These are phyloP conservation scores for Heterobasidion annosum DNA, from an alignment of 1,284 basidiomycete species.

Conservation along the genomic window DNA sequence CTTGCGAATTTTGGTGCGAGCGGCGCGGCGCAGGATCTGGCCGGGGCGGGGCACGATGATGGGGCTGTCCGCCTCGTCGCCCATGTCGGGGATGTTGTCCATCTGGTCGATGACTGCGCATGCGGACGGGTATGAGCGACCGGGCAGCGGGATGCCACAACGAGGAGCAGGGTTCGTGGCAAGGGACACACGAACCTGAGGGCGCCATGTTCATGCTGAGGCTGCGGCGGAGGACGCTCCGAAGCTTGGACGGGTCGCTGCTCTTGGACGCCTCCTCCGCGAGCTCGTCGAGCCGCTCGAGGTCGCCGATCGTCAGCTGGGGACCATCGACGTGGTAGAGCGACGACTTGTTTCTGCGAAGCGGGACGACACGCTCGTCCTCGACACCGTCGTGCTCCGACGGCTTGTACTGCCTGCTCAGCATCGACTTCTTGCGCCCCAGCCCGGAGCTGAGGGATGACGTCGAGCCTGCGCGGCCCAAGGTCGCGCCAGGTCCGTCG, in stretches of 20 bases:
- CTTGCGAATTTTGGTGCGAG: constrained; percentile 94
- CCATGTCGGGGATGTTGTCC: constrained; percentile 56
- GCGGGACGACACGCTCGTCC: constrained; percentile 51
- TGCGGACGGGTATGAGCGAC: background rate
- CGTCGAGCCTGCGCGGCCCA: constrained; percentile 27
- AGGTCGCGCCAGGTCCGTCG: constrained; percentile 30
- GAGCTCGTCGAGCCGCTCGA: constrained; percentile 87
- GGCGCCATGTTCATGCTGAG: constrained; percentile 84
- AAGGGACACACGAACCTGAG: constrained; percentile 44
- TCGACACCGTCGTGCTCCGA: constrained; percentile 67
- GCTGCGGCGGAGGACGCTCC: constrained; percentile 78
- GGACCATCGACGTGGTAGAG: constrained; percentile 58
- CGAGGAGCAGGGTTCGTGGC: background rate
- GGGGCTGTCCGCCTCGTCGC: constrained; percentile 79
- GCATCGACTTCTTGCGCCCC: constrained; percentile 80
- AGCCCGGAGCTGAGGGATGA: constrained; percentile 29
- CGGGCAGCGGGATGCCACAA: background rate
- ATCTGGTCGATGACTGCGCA: constrained; percentile 53
- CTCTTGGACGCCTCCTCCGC: constrained; percentile 82
- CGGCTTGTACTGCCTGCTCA: constrained; percentile 82
- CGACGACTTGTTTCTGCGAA: constrained; percentile 52
- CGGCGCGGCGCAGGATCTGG: constrained; percentile 84
- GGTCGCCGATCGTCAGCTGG: constrained; percentile 83
- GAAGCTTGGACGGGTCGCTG: constrained; percentile 79
- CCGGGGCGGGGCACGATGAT: constrained; percentile 86